Evolutionary conservation across 1,284 basidiomycete genomes (phyloP).

Genomic region (Retiboletus flavoniger): DNA sequence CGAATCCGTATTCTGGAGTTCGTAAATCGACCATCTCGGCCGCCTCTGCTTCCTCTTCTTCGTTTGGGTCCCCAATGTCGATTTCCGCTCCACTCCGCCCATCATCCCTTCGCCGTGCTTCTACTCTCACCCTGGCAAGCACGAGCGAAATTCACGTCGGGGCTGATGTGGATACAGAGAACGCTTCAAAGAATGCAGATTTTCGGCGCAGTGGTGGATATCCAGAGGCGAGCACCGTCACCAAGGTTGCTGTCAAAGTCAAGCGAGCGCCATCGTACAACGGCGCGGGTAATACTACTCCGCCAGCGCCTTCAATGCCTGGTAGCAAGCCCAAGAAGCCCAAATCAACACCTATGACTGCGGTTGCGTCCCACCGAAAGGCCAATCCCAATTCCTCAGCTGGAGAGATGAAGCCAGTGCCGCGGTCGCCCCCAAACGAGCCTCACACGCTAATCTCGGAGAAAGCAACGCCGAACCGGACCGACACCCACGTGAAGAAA

Average conservation of each 20-base stretch:
- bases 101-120: conserved; percentile 35
- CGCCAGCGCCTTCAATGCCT: conserved; percentile 10
- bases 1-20: conserved; percentile 17
- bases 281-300: conserved; percentile 17
- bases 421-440: conserved; percentile 30
- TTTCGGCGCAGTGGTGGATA: conserved; percentile 15
- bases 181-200: conserved; percentile 9
- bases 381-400: background rate
- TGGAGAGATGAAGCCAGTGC: conserved; percentile 12
- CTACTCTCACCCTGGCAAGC: conserved; percentile 33
- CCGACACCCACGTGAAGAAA: conserved; percentile 22
- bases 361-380: conserved; percentile 7
- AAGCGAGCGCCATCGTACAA: conserved; percentile 56
- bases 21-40: conserved; percentile 34
- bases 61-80: conserved; percentile 38
- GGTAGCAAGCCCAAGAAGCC: conserved; percentile 22
- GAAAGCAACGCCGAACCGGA: conserved; percentile 26
- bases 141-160: conserved; percentile 37
- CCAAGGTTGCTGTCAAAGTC: conserved; percentile 18
- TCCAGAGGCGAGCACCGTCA: conserved; percentile 7
- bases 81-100: conserved; percentile 35
- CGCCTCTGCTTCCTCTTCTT: conserved; percentile 30
- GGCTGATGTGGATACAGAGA: conserved; percentile 19
- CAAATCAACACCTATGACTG: conserved; percentile 7
- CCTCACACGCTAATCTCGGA: conserved; percentile 7